These are phyloP conservation scores for Nicotiana paniculata DNA, from an alignment of 257 asterid genomes.

Conservation along the genomic window DNA sequence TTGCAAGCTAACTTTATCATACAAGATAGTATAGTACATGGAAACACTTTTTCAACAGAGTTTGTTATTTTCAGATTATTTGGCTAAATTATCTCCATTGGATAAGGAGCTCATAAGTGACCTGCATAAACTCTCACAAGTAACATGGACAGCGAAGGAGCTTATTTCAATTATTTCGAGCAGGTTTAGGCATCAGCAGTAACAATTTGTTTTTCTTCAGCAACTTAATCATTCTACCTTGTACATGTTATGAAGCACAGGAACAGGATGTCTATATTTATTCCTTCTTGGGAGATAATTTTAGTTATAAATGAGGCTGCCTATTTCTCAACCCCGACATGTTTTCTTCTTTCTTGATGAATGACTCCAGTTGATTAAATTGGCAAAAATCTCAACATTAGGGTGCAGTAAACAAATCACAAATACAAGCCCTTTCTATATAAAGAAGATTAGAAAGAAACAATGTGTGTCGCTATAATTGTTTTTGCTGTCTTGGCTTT, in stretches of 20 bases:
- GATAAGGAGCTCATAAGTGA: constrained; percentile 28
- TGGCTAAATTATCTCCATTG: constrained; percentile 10
- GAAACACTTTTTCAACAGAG: background rate
- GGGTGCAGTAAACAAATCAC: no score
- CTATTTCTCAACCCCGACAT: background rate
- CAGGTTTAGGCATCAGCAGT: constrained; percentile 6
- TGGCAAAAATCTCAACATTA: no score
- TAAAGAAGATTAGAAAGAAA: background rate
- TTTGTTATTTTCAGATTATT: constrained; percentile 35
- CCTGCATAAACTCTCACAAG: constrained; percentile 42
- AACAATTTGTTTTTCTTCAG: background rate
- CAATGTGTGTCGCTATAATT: background rate
- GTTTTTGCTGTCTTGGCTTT: background rate
- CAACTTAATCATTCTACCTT: background rate
- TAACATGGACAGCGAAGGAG: constrained; percentile 72
- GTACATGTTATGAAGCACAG: background rate
- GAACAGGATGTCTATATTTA: background rate
- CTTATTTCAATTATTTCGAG: constrained; percentile 32
- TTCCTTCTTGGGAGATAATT: background rate
- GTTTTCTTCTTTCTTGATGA: background rate
- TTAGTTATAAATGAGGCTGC: background rate
- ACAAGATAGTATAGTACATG: background rate
- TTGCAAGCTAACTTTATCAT: background rate
- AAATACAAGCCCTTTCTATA: background rate
- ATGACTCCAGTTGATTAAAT: background rate